phyloP scores from a whole-genome alignment of 2,329 filamentous ascomycete genomes.

The Penicillium sp. region DNA sequence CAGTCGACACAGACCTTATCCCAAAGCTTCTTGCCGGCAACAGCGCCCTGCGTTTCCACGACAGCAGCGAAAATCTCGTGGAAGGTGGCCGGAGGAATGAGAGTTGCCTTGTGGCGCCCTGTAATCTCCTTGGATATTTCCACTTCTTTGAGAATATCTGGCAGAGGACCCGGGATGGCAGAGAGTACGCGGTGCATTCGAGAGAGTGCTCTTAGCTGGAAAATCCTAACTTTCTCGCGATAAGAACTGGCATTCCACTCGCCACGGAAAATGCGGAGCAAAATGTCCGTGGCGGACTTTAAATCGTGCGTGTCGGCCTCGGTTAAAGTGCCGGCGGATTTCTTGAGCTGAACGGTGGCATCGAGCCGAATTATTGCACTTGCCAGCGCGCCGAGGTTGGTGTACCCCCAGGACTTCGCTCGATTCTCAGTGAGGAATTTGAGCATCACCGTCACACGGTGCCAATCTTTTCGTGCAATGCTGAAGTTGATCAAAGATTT shows the following conservation, averaged over 20 bases:
- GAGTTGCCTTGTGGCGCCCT: conserved; percentile 22
- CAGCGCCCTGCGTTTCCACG: conserved; percentile 50
- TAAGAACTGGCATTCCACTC: conserved; percentile 29
- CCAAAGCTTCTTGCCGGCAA: conserved; percentile 50
- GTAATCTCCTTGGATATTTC: conserved; percentile 10
- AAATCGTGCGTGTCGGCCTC: conserved; percentile 18
- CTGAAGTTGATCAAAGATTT: conserved; percentile 38
- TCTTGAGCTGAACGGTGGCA: conserved; percentile 18
- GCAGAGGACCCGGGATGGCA: conserved; percentile 34
- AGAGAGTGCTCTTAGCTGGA: conserved; percentile 32
- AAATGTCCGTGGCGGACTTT: conserved; percentile 29
- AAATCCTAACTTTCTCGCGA: conserved; percentile 20
- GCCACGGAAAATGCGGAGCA: conserved; percentile 36
- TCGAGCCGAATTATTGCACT: conserved; percentile 44
- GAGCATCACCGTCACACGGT: conserved; percentile 32
- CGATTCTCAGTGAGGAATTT: conserved; percentile 35
- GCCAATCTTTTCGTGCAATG: conserved; percentile 37
- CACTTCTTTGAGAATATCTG: conserved; percentile 26
- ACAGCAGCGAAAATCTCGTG: conserved; percentile 56
- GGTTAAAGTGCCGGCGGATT: conserved; percentile 1
- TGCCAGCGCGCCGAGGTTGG: conserved; percentile 37
- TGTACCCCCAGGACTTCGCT: conserved; percentile 39
- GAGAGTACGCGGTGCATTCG: conserved; percentile 34
- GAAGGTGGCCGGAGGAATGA: conserved; percentile 46
- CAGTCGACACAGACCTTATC: conserved; percentile 48